Base-by-base conservation (phyloP, 2,329 filamentous ascomycete genomes). In the Tricladium varicosporioides region DNA sequence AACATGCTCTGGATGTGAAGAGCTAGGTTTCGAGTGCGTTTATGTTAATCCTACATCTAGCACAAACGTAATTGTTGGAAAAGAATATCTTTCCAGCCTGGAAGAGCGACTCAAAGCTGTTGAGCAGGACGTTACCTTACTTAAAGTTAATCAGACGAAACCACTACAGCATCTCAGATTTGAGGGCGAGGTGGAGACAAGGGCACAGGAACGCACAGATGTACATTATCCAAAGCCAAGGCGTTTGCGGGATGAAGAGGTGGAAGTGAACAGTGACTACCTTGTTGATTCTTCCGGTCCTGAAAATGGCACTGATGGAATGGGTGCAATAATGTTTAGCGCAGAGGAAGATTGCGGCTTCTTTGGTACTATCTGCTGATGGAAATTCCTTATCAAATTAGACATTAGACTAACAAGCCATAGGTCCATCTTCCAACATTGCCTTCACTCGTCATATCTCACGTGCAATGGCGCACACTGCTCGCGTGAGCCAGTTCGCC, bases 351-450 rank as follows among this genome's bases (percentile, higher is more conserved):
- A 72, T 48, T 68, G 64, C 52, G 70, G 69, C 1, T 72, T 68
- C 60, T 72, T 72, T 60, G 70, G 70, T 68, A 64, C 13, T 14
- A 46, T n/a, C 36, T 51, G 13, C 40, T 18, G 9, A 40, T 10
- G 22, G 22, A 3, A 7, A 7, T 15, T 42, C 8, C 8, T 32
- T 56, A 48, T 31, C 14, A 36, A 15, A 19, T 18, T 51, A 27
- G 22, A 18, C 11, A 27, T 3, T 33, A 48, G 48, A 16, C 47
- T 42, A 48, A 44, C 22, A 52, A 13, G 31, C 4, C 50, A 5
- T 18, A 73, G 71, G 73, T 2, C 71, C 73, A 19, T 74, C 74
- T 5, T 76, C 74, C 1, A 76, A 76, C 60, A 75, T 76, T 50
- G 71, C 72, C 10, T 74, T 76, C 55, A 68, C 70, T 8, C 67